Percentiles rank a stretch among this genome's conserved stretches.
These are phyloP conservation scores for Aspergillus fijiensis DNA, from an alignment of 2,329 filamentous ascomycete genomes.

Conservation along the genomic window DNA sequence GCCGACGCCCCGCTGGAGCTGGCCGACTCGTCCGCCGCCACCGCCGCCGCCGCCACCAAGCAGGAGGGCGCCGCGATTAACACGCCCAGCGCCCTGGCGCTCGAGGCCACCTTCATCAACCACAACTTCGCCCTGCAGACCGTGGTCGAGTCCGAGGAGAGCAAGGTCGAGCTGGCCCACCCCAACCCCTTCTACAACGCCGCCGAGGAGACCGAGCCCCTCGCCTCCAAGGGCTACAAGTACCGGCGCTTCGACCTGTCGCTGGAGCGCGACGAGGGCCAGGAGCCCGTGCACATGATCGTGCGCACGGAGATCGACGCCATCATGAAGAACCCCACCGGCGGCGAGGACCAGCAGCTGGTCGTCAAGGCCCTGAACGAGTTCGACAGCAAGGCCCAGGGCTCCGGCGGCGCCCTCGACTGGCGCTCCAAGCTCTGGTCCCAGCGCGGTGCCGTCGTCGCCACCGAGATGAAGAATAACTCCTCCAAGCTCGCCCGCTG, in stretches of 20 bases:
- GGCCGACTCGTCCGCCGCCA: constrained; percentile 56
- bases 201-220: constrained; percentile 85
- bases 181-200: constrained; percentile 98
- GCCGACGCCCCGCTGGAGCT: constrained; percentile 90
- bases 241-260: constrained; percentile 97
- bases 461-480: constrained; percentile 99
- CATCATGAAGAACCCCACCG: constrained; percentile 90
- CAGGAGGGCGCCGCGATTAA: constrained; percentile 79
- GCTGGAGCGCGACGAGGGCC: constrained; percentile 73
- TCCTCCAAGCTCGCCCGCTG: constrained; percentile 96
- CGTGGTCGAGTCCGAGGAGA: constrained; percentile 74
- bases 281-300: constrained; percentile 82
- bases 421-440: constrained; percentile 94
- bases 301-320: constrained; percentile 95
- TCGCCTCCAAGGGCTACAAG: constrained; percentile 96
- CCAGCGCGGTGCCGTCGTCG: constrained; percentile 94
- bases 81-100: constrained; percentile 85
- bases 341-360: constrained; percentile 85
- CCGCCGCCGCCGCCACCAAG: constrained; percentile 48
- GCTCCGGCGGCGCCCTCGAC: constrained; percentile 90
- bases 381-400: constrained; percentile 97
- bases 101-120: constrained; percentile 99
- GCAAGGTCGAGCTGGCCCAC: constrained; percentile 80
- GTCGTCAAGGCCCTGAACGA: constrained; percentile 97
- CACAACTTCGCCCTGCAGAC: constrained; percentile 99